phyloP scores from a whole-genome alignment of 2,329 filamentous ascomycete genomes.

The Endocalyx cinctus region DNA sequence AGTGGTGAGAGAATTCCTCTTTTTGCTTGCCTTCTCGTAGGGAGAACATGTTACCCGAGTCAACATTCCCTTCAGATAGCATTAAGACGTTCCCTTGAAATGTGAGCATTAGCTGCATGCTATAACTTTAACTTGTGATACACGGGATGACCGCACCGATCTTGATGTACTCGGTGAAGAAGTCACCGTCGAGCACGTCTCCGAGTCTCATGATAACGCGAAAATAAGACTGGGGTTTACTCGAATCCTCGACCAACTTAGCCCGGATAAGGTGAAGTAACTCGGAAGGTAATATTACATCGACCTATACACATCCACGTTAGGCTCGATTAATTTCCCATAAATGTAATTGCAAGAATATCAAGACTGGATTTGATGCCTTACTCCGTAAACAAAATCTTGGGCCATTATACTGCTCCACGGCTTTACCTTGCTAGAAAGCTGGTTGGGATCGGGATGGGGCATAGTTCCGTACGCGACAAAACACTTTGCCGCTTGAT shows the following conservation, averaged over 20 bases:
- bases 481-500: constrained; percentile 64
- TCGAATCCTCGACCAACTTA: constrained; percentile 38
- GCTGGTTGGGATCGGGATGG: constrained; percentile 66
- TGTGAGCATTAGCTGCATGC: too few species aligned
- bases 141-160: too few species aligned
- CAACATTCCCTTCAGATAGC: constrained; percentile 72
- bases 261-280: constrained; percentile 49
- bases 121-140: too few species aligned
- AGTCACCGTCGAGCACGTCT: constrained; percentile 67
- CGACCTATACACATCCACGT: constrained; percentile 48
- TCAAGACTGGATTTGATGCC: constrained; percentile 2
- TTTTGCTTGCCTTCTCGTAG: constrained; percentile 60
- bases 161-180: constrained; percentile 84
- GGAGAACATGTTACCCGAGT: constrained; percentile 67
- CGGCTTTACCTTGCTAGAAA: constrained; percentile 68
- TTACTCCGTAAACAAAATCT: constrained; percentile 64
- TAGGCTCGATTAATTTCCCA: too few species aligned
- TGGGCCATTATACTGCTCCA: constrained; percentile 65
- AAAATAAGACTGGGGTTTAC: constrained; percentile 48
- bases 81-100: constrained; percentile 74
- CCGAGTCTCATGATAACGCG: constrained; percentile 68
- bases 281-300: constrained; percentile 68
- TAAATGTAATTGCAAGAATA: too few species aligned
- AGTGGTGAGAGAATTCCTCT: not conserved
- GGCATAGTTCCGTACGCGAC: constrained; percentile 65